Conservation (phyloP, 257 asterid species). For the Solanum piurae region DNA sequence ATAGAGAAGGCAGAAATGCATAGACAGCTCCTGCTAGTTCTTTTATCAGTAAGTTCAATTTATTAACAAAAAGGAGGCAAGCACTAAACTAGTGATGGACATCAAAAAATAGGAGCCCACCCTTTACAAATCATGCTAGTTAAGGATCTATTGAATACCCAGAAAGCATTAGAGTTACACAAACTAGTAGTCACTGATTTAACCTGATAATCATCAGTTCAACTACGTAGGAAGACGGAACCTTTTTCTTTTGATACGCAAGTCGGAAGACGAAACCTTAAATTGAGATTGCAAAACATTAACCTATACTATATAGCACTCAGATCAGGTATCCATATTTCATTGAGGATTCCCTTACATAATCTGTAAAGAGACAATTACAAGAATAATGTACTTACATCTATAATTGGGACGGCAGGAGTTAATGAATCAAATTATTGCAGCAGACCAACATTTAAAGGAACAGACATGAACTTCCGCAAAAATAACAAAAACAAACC, state of each 20-base stretch:
- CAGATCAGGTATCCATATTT: background rate
- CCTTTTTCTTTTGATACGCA: background rate
- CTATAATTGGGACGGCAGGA: background rate
- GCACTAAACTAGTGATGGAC: background rate
- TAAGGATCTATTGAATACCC: background rate
- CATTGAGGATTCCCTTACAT: background rate
- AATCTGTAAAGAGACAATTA: background rate
- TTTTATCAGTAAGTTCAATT: background rate
- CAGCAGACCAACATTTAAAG: background rate
- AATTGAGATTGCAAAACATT: background rate
- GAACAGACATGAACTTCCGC: background rate
- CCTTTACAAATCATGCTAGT: background rate
- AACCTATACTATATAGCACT: background rate
- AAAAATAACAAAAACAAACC: constrained; percentile 27
- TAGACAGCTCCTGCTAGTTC: background rate
- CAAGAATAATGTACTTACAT: background rate
- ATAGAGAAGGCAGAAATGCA: background rate
- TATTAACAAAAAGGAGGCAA: background rate
- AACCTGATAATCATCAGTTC: background rate
- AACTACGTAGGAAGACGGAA: background rate
- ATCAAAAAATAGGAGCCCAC: background rate
- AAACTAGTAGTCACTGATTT: background rate
- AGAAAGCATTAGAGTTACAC: background rate
- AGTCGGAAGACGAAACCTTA: background rate
- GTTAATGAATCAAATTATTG: background rate